Evolutionary conservation across 257 asterid species (phyloP).

Genomic region (Agastache rugosa): DNA sequence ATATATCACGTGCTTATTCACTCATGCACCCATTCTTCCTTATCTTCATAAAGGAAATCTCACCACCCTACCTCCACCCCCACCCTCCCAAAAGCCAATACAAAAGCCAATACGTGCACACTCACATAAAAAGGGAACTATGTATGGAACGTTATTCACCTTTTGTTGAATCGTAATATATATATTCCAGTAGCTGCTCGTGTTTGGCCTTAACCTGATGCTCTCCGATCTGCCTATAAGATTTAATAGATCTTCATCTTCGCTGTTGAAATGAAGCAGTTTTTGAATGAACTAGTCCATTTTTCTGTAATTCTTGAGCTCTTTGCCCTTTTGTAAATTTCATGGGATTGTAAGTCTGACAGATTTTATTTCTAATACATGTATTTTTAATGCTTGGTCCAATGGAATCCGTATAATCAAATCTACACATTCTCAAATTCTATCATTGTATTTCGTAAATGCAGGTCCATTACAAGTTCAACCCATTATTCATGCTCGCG

Average conservation of each 20-base stretch:
- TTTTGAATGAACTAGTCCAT: neutral
- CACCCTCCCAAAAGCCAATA: neutral
- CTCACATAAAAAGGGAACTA: neutral
- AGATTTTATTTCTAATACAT: neutral
- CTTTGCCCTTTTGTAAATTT: neutral
- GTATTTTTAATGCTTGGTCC: neutral
- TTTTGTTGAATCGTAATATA: neutral
- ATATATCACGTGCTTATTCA: neutral
- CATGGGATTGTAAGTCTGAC: neutral
- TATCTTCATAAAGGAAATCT: slow-evolving; percentile 16
- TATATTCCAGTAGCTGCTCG: neutral
- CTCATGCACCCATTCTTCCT: neutral
- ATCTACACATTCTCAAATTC: neutral
- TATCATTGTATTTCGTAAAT: slow-evolving; percentile 25
- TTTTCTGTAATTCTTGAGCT: neutral
- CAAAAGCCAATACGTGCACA: neutral
- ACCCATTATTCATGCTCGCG: slow-evolving; percentile 87
- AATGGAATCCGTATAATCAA: neutral
- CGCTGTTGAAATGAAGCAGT: neutral
- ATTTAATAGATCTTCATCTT: neutral
- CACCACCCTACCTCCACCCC: neutral
- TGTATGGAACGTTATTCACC: neutral
- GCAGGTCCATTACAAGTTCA: slow-evolving; percentile 96
- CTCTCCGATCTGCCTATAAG: neutral
- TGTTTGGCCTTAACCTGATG: slow-evolving; percentile 9